A percentile compares a stretch with the other conserved stretches of the same genome.
These are phyloP conservation scores for Trapa incisa DNA, from an alignment of 345 rosid genomes.

Conservation along the genomic window DNA sequence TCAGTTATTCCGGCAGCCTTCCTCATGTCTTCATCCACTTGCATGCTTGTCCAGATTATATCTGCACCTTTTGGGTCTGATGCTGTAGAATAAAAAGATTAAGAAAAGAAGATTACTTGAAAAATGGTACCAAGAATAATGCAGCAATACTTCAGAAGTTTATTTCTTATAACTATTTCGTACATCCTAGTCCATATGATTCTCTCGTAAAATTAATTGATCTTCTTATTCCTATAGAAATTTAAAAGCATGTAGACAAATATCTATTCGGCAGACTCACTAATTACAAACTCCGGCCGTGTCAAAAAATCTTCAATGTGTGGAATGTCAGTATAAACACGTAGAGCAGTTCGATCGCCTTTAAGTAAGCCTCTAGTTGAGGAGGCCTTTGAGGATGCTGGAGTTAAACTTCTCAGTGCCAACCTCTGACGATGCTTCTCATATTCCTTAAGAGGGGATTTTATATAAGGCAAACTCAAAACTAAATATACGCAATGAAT, in stretches of 20 bases:
- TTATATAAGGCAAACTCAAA: slow-evolving; percentile 7
- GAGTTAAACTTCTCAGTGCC: slow-evolving; percentile 24
- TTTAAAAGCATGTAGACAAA: background rate
- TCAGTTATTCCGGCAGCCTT: slow-evolving; percentile 65
- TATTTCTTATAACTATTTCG: background rate
- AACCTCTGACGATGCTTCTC: slow-evolving; percentile 42
- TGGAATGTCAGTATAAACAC: slow-evolving; percentile 80
- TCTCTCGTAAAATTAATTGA: background rate
- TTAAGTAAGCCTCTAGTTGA: slow-evolving; percentile 21
- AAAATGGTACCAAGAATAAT: background rate
- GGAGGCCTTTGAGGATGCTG: slow-evolving; percentile 23
- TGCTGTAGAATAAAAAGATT: slow-evolving; percentile 30
- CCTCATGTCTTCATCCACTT: slow-evolving; percentile 72
- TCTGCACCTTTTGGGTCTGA: slow-evolving; percentile 69
- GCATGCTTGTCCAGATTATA: slow-evolving; percentile 84
- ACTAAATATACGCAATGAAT: background rate
- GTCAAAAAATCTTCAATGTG: slow-evolving; percentile 74
- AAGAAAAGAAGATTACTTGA: slow-evolving; percentile 1
- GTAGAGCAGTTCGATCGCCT: slow-evolving; percentile 38
- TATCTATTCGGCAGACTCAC: slow-evolving; percentile 30
- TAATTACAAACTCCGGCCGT: slow-evolving; percentile 67
- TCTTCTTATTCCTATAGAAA: background rate
- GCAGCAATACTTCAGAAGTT: background rate
- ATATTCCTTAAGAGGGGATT: slow-evolving; percentile 38
- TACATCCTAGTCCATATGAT: background rate